Conservation (phyloP, 148 eudicot species). For the Diospyros lotus region DNA sequence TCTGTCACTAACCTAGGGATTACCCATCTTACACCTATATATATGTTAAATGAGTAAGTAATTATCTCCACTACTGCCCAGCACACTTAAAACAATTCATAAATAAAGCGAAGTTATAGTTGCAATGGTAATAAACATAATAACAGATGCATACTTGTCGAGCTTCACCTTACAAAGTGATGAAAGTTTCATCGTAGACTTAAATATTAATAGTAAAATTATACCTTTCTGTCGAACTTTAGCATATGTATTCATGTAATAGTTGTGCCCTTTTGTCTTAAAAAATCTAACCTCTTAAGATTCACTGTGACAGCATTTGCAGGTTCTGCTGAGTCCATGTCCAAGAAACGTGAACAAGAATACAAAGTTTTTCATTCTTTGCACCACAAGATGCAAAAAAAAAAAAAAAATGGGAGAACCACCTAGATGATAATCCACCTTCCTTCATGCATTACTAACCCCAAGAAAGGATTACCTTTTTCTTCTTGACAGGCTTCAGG, state of each 20-base stretch:
- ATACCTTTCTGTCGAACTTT: not conserved
- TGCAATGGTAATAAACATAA: not conserved
- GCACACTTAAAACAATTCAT: too few species aligned
- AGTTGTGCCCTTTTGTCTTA: not conserved
- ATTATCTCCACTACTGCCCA: too few species aligned
- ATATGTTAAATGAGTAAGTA: too few species aligned
- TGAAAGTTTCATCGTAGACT: not conserved
- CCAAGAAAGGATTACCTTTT: slow-evolving; percentile 48
- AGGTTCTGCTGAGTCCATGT: not conserved
- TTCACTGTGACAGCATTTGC: not conserved
- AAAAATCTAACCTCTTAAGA: not conserved
- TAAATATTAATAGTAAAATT: not conserved
- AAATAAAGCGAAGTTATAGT: not conserved
- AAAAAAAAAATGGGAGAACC: not conserved
- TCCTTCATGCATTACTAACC: not conserved
- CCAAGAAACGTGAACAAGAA: not conserved
- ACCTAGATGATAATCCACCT: not conserved
- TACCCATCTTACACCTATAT: too few species aligned
- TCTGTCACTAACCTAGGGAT: too few species aligned
- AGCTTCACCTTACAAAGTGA: not conserved
- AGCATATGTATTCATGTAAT: not conserved
- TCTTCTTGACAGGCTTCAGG: slow-evolving; percentile 94
- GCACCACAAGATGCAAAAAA: not conserved
- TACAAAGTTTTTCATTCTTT: not conserved
- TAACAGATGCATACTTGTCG: not conserved